phyloP scores from a whole-genome alignment of 352 stramenopile genomes.

The Phytophthora tubulina region DNA sequence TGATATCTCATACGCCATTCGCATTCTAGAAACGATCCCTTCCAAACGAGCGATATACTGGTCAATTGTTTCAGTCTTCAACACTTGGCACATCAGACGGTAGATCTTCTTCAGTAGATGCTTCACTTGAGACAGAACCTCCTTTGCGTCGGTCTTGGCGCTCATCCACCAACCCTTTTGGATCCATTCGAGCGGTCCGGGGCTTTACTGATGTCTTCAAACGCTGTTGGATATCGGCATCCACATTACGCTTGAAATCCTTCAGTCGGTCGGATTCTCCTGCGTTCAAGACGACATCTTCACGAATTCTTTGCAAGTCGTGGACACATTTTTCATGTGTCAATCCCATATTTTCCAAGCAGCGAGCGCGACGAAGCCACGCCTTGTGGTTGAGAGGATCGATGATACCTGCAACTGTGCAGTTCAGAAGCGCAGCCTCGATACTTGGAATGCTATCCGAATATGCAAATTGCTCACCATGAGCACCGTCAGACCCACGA shows the following conservation, averaged over 20 bases:
- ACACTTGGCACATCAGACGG: background rate
- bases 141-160: background rate
- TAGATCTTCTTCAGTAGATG: background rate
- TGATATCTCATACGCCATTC: background rate
- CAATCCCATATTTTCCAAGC: conserved; percentile 31
- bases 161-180: background rate
- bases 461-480: background rate
- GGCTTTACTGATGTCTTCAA: background rate
- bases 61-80: conserved; percentile 23
- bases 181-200: background rate
- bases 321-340: conserved; percentile 4
- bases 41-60: conserved; percentile 36
- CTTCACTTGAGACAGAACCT: conserved; percentile 1
- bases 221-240: conserved; percentile 10
- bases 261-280: conserved; percentile 2
- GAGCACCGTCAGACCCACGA: background rate
- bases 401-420: conserved; percentile 38
- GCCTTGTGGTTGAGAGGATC: conserved; percentile 41
- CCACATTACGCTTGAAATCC: conserved; percentile 19
- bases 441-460: background rate
- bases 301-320: conserved; percentile 20
- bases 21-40: conserved; percentile 11
- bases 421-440: conserved; percentile 36
- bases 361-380: conserved; percentile 36
- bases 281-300: background rate